Evolutionary conservation across 108 stramenopile species (phyloP), one percentile per base, ranked within the genome.

Genomic region (Conticribra guillardii): DNA sequence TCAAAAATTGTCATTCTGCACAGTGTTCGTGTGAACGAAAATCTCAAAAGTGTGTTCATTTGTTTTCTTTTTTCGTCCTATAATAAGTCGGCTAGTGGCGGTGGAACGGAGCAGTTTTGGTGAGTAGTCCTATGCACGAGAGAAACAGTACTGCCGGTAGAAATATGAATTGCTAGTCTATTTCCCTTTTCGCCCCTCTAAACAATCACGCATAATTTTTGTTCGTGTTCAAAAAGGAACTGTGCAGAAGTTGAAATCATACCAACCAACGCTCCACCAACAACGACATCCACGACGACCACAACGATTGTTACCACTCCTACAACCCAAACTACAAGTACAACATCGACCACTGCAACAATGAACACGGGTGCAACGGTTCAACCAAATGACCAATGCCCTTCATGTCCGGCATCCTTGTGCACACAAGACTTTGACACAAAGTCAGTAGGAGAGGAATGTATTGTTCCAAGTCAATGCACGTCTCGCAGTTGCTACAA

Each of bases 191-290:
- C n/a, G n/a, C n/a, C n/a, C n/a, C n/a, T n/a, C n/a, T n/a, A n/a
- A n/a, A n/a, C n/a, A n/a, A n/a, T n/a, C n/a, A n/a, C n/a, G n/a
- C n/a, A n/a, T n/a, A n/a, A n/a, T n/a, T n/a, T n/a, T n/a, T n/a
- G n/a, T n/a, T n/a, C n/a, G n/a, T n/a, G n/a, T n/a, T n/a, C 51
- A 0, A 23, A 41, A 30, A 65, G 64, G 72, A 73, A 73, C 46
- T 73, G 72, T 33, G 72, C 64, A 9, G 72, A 73, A 65, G 62
- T 63, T 23, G 55, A 55, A 65, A 73, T 73, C 3, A 1, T 59
- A 2, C 54, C 18, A 21, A 1, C n/a, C 23, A 4, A 24, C 21
- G 14, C 22, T 23, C 49, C 63, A 17, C 2, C 63, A 2, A n/a
- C 34, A 1, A 41, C 60, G 37, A 44, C 37, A 15, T 26, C 8